A percentile compares a stretch with the other conserved stretches of the same genome.
Conservation (phyloP, 306 rosid species). For the Rosa chinensis region DNA sequence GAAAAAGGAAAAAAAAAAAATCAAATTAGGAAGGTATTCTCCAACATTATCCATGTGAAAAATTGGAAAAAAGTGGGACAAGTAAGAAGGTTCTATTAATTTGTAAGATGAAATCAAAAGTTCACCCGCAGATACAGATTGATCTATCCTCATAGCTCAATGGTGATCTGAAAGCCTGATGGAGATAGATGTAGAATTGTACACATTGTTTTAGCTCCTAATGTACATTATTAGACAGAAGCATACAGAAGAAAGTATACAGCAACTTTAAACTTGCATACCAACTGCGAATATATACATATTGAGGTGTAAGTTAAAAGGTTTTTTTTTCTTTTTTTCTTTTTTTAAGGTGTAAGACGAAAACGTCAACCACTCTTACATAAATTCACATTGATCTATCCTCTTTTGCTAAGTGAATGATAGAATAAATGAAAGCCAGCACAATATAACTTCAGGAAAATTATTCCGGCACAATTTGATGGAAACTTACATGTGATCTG, state of each 20-base stretch:
- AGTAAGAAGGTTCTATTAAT: not conserved
- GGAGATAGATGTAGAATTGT: too few relatives aligned
- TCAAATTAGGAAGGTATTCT: not conserved
- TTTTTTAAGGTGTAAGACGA: not conserved
- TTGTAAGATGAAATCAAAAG: slow-evolving; percentile 4
- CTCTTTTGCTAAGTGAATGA: not conserved
- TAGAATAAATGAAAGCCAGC: not conserved
- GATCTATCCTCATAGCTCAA: not conserved
- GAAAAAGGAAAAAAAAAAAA: not conserved
- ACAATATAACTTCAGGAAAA: not conserved
- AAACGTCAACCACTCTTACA: not conserved
- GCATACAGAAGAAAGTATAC: not conserved
- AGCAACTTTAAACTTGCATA: not conserved
- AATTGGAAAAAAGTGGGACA: not conserved
- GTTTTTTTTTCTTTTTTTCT: too few relatives aligned
- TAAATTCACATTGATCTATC: not conserved
- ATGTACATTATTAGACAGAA: not conserved
- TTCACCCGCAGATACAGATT: not conserved
- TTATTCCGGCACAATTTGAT: slow-evolving; percentile 11
- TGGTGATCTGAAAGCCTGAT: too few relatives aligned
- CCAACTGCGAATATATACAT: not conserved
- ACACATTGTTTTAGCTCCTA: not conserved
- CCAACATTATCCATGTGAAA: not conserved
- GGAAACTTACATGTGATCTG: slow-evolving; percentile 49
- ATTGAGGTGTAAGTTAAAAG: not conserved